Conservation (phyloP, 164 flowering plant genomes). For the Annona squamosa region DNA sequence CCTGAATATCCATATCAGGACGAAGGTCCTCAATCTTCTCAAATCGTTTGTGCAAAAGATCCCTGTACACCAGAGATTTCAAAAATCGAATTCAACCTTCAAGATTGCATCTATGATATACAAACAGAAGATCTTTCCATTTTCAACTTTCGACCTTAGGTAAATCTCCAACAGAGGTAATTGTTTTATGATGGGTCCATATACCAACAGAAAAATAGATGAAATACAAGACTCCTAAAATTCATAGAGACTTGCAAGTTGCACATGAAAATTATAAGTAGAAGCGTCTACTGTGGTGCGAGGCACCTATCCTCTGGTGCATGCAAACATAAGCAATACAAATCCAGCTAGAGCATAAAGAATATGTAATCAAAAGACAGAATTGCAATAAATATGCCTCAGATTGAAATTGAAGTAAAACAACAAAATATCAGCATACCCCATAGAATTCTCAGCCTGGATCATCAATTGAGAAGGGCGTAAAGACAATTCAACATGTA, state of each 20-base stretch:
- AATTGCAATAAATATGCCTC: too few relatives aligned
- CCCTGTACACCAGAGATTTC: conserved; percentile 25
- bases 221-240: neutral
- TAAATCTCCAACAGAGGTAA: neutral
- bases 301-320: too few relatives aligned
- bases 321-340: too few relatives aligned
- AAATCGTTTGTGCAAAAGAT: conserved; percentile 18
- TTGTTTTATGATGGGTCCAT: neutral
- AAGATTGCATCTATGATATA: neutral
- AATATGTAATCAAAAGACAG: too few relatives aligned
- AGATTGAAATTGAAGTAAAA: neutral
- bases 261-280: neutral
- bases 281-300: neutral
- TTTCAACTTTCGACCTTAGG: neutral
- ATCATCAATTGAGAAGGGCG: conserved; percentile 33
- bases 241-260: neutral
- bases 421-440: conserved; percentile 25
- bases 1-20: conserved; percentile 70
- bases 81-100: neutral
- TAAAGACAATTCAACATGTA: conserved; percentile 77
- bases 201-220: neutral
- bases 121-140: neutral
- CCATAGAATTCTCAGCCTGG: conserved; percentile 11
- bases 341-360: too few relatives aligned
- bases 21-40: conserved; percentile 60